A percentile compares a stretch with the other conserved stretches of the same genome.
phyloP scores from a whole-genome alignment of 345 rosid genomes.

The Chamaenerion angustifolium region DNA sequence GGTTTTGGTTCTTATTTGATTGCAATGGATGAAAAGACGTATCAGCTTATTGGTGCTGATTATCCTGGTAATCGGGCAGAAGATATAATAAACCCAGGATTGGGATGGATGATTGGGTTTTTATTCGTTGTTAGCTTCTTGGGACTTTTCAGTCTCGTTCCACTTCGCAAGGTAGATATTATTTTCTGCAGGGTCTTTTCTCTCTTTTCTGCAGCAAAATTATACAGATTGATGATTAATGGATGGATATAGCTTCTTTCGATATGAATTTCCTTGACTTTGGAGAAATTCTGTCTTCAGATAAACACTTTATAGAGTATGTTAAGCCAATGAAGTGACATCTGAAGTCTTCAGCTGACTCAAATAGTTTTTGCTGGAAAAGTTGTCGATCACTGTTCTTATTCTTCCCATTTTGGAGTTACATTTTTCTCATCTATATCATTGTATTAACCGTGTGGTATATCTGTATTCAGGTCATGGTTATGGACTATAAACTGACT shows the following conservation, averaged over 20 bases:
- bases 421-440: not conserved
- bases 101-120: constrained; percentile 89
- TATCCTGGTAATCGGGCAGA: constrained; percentile 66
- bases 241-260: too few relatives aligned
- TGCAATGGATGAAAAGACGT: constrained; percentile 82
- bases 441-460: too few relatives aligned
- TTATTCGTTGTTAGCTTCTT: constrained; percentile 76
- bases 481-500: constrained; percentile 79
- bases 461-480: constrained; percentile 50
- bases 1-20: constrained; percentile 82
- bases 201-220: not conserved
- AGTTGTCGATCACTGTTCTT: too few relatives aligned
- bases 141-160: constrained; percentile 78
- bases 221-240: not conserved
- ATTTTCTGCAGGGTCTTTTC: too few relatives aligned
- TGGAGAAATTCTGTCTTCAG: too few relatives aligned
- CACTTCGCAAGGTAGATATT: constrained; percentile 65
- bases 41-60: constrained; percentile 66
- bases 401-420: not conserved
- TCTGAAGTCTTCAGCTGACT: too few relatives aligned
- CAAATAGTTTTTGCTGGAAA: too few relatives aligned
- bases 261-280: too few relatives aligned
- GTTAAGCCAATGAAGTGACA: too few relatives aligned
- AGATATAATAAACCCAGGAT: constrained; percentile 68
- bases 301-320: too few relatives aligned